Evolutionary conservation across 768 basidiomycete genomes (phyloP), one percentile per base, ranked within the genome.

Genomic region (Mycena maculata): DNA sequence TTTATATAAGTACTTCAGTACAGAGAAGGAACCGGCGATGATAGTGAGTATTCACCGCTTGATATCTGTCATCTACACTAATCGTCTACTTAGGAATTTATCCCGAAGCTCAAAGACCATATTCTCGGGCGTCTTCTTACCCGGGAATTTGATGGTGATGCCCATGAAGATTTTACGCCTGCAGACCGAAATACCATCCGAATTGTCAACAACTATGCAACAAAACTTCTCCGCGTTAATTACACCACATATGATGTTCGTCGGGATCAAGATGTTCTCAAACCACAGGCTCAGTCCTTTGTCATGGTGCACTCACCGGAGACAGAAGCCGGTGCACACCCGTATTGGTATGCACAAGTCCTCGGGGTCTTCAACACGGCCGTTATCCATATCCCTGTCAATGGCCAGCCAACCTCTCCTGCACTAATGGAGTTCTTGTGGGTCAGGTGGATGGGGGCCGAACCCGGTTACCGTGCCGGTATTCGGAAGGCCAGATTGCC

Each of bases 201-300:
- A 3, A 61, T 77, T 47, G 48, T 48, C 4, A 36, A 68, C 55
- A 76, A 76, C 22, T 83, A 73, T 59, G 44, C 20, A 11, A 74
- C 76, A 23, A 71, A 72, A 30, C 67, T 68, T 25, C 22, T 81
- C 9, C 77, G 74, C 0, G 49, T 81, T 60, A 79, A 80, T 70
- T 80, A 79, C 60, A 81, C 79, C 0, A 80, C 79, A 0, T 83
- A 82, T n/a, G n/a, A n/a, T n/a, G n/a, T n/a, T n/a, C n/a, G n/a
- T n/a, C n/a, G n/a, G n/a, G n/a, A n/a, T n/a, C n/a, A n/a, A n/a
- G n/a, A n/a, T n/a, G n/a, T n/a, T n/a, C n/a, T n/a, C n/a, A n/a
- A n/a, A n/a, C n/a, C n/a, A n/a, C n/a, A n/a, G n/a, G n/a, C n/a
- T n/a, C n/a, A n/a, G n/a, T n/a, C n/a, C n/a, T n/a, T n/a, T n/a